phyloP scores from a whole-genome alignment of 306 rosid genomes.

The Dalbergia oliveri region DNA sequence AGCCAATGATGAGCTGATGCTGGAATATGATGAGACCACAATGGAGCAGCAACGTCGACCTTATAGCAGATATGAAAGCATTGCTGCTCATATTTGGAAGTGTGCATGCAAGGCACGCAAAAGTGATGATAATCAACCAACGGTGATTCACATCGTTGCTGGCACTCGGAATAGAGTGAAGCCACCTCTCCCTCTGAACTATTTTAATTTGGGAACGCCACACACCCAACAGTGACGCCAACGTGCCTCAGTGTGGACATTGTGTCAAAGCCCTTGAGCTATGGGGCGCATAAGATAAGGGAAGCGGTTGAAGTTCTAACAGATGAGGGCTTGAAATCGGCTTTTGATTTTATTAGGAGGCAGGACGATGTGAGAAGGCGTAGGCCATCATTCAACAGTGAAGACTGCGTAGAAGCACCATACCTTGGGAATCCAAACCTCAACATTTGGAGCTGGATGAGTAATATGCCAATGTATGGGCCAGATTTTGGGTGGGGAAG shows the following conservation, averaged over 20 bases:
- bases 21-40: neutral
- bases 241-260: neutral
- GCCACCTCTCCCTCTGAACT: slow-evolving; percentile 26
- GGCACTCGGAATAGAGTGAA: slow-evolving; percentile 9
- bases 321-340: slow-evolving; percentile 32
- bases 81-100: slow-evolving; percentile 30
- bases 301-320: slow-evolving; percentile 38
- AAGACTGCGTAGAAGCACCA: neutral
- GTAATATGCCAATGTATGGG: neutral
- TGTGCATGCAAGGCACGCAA: slow-evolving; percentile 16
- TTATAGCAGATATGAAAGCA: slow-evolving; percentile 13
- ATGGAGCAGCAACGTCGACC: neutral
- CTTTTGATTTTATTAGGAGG: slow-evolving; percentile 9
- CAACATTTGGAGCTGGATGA: neutral
- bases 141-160: neutral
- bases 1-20: neutral
- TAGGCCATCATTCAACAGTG: neutral
- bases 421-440: slow-evolving; percentile 37
- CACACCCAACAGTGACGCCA: neutral
- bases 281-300: slow-evolving; percentile 35
- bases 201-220: slow-evolving; percentile 37
- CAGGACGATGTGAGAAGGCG: neutral
- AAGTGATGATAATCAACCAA: neutral
- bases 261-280: slow-evolving; percentile 4
- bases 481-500: slow-evolving; percentile 43